These are phyloP conservation scores for Crithidia brevicula DNA, from an alignment of 208 protist genomes.

Conservation along the genomic window DNA sequence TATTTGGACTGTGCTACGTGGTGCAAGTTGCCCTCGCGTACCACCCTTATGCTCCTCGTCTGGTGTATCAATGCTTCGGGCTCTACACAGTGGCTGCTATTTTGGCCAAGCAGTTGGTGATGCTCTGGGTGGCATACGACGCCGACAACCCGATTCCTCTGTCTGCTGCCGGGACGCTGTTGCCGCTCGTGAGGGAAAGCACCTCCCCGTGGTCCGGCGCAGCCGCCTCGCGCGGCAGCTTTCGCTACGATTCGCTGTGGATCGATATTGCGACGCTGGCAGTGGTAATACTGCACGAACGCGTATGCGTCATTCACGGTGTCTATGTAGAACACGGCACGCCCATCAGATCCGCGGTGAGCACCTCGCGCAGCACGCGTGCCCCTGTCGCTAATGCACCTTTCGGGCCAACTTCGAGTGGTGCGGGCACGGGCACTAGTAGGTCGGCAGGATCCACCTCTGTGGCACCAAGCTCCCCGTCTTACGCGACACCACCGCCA, in stretches of 20 bases:
- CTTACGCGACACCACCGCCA: not conserved
- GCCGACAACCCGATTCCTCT: not conserved
- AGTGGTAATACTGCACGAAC: constrained; percentile 23
- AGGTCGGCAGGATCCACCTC: too few species aligned
- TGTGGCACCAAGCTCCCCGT: too few species aligned
- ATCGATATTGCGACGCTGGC: constrained; percentile 24
- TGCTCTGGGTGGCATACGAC: constrained; percentile 11
- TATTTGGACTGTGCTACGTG: constrained; percentile 44
- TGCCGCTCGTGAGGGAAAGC: constrained; percentile 11
- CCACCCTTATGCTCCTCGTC: constrained; percentile 49
- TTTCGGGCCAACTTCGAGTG: too few species aligned
- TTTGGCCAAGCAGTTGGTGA: constrained; percentile 40
- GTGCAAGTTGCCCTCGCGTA: constrained; percentile 52
- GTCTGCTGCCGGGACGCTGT: constrained; percentile 12
- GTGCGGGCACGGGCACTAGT: too few species aligned
- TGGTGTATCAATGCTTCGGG: constrained; percentile 33
- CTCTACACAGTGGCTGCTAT: constrained; percentile 46
- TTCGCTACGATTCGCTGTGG: constrained; percentile 27
- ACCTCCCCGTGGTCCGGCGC: not conserved
- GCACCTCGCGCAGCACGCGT: too few species aligned
- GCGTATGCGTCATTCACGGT: constrained; percentile 25
- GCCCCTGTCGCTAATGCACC: not conserved
- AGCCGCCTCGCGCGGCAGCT: constrained; percentile 9
- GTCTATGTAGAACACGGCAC: constrained; percentile 10
- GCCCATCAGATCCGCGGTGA: not conserved